Base-by-base conservation (phyloP, 2,329 filamentous ascomycete species). In the Colletotrichum sp. region DNA sequence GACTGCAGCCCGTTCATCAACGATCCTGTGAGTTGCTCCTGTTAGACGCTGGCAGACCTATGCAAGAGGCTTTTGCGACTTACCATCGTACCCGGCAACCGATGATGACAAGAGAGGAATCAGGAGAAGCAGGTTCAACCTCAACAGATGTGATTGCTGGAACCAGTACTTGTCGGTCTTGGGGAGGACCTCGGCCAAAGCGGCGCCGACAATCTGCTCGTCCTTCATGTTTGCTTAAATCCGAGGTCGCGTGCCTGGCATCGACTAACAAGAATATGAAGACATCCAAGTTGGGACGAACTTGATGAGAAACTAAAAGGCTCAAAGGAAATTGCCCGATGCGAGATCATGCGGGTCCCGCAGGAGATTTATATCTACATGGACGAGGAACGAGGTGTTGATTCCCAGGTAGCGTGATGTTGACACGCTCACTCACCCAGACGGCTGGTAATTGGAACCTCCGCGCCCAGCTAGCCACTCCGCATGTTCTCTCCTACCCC, bases 91-190 rank as follows among this genome's bases (percentile, higher is more conserved):
- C 6, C 76, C 76, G n/a, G 68, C 67, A 3, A 76, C 74, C 21
- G 69, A 66, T 1, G 74, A 77, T 32, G 76, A 77, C 13, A 76
- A 30, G 12, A 77, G n/a, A 2, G 87, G 87, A 3, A 89, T 80
- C 8, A 88, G 76, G 0, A 89, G 82, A 30, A 88, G 79, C 5
- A 88, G 77, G 71, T 89, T 89, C 18, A 89, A 81, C 21, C 82
- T 78, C 13, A 88, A 79, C 0, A 89, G 82, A 78, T 89, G 87
- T 3, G 85, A 81, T 32, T 84, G 80, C 39, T 85, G 83, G 65
- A 85, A 88, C 88, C 88, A 89, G 62, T 82, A 83, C 49, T 83
- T 84, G 49, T 83, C 80, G 30, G 84, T 83, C 44, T 84, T 78
- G 10, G 88, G 88, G 24, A 89, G 80, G 18, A 83, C 82, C 77